Evolutionary conservation across 805 yeast genomes (phyloP).

Genomic region (Huiozyma naganishii): DNA sequence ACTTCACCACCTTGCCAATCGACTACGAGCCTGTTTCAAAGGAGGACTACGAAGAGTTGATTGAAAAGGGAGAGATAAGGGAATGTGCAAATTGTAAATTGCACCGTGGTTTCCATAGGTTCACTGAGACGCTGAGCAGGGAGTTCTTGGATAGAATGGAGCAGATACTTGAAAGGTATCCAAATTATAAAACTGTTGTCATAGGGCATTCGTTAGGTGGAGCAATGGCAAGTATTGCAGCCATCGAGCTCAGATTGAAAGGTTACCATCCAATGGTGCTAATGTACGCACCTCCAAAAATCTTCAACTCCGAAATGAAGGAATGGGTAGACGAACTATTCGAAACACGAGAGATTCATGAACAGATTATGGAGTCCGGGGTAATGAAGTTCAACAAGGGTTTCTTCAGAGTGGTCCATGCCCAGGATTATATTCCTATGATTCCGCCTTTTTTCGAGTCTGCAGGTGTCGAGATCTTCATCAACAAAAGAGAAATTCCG

Average conservation of each 20-base stretch:
- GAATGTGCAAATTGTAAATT: conserved; percentile 44
- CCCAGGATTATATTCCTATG: conserved; percentile 47
- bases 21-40: conserved; percentile 37
- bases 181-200: conserved; percentile 41
- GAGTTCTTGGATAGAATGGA: conserved; percentile 30
- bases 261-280: conserved; percentile 47
- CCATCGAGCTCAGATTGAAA: conserved; percentile 45
- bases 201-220: conserved; percentile 76
- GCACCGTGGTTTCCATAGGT: conserved; percentile 54
- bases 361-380: conserved; percentile 13
- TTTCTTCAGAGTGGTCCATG: conserved; percentile 45
- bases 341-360: conserved; percentile 28
- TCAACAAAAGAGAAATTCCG: conserved; percentile 29
- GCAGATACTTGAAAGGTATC: conserved; percentile 28
- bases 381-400: conserved; percentile 27
- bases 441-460: conserved; percentile 46
- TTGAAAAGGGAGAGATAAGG: conserved; percentile 13
- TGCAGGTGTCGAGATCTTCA: conserved; percentile 42
- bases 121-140: conserved; percentile 33
- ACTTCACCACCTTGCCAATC: conserved; percentile 39
- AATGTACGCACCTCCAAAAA: conserved; percentile 53
- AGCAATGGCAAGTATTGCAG: conserved; percentile 53
- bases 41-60: conserved; percentile 13
- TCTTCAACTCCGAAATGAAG: conserved; percentile 45
- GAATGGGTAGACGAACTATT: conserved; percentile 43